Evolutionary conservation across 176 grass and related monocot genomes (phyloP).

Genomic region (Ensete ventricosum): DNA sequence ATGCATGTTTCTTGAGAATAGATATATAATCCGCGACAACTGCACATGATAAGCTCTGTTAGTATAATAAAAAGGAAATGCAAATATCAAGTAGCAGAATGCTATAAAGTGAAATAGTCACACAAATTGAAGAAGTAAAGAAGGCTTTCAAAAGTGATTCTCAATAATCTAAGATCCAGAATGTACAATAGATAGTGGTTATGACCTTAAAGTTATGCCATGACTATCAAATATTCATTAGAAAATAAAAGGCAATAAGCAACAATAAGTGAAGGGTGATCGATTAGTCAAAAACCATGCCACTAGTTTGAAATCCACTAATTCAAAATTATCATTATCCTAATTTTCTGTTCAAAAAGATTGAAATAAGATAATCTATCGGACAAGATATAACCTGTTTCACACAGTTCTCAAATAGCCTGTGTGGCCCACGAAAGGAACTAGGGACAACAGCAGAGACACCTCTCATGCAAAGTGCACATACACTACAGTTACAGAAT

Average conservation of each 20-base stretch:
- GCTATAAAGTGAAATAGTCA: not conserved
- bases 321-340: not conserved
- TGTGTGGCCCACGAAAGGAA: not conserved
- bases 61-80: slow-evolving; percentile 18
- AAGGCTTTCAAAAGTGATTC: not conserved
- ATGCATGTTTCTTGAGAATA: slow-evolving; percentile 99
- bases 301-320: not conserved
- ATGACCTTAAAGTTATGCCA: not conserved
- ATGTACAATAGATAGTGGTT: not conserved
- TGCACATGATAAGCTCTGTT: slow-evolving; percentile 46
- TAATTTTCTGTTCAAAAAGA: not conserved
- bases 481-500: not conserved
- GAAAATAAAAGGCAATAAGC: not conserved
- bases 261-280: not conserved
- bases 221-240: not conserved
- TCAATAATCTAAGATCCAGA: not conserved
- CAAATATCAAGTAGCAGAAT: slow-evolving; percentile 3
- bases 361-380: not conserved
- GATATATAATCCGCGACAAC: slow-evolving; percentile 93
- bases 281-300: not conserved
- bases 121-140: slow-evolving; percentile 1
- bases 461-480: not conserved
- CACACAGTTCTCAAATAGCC: not conserved
- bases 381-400: not conserved
- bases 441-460: not conserved